phyloP scores from a whole-genome alignment of 768 basidiomycete species.

The Mrakia blollopis region DNA sequence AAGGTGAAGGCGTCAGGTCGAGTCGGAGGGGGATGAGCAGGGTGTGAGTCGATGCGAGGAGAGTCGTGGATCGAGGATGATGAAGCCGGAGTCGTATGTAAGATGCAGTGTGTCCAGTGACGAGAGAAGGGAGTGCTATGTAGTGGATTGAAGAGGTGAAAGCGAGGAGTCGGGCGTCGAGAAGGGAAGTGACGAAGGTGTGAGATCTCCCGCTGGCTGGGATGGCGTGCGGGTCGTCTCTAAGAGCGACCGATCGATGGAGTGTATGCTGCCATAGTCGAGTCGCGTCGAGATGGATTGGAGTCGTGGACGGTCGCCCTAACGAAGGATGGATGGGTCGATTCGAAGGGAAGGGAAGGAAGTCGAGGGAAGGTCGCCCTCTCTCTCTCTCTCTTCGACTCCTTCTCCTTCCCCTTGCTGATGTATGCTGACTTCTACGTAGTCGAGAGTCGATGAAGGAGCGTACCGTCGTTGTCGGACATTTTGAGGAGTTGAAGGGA shows the following conservation, averaged over 20 bases:
- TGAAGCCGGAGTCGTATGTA: background rate
- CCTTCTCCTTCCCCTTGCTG: background rate
- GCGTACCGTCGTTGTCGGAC: conserved; percentile 32
- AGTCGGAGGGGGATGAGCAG: background rate
- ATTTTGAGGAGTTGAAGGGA: background rate
- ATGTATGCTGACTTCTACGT: background rate
- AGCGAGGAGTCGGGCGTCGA: too few relatives aligned
- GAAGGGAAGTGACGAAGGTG: background rate
- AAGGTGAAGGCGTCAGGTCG: background rate
- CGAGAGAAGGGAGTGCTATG: background rate
- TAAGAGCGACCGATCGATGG: background rate
- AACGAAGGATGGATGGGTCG: background rate
- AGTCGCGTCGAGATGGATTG: background rate
- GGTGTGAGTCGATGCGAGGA: background rate
- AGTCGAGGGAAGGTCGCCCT: background rate
- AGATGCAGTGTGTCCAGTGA: background rate
- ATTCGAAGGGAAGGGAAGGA: background rate
- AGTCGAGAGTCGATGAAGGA: background rate
- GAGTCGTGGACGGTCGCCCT: background rate
- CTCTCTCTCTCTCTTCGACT: too few relatives aligned
- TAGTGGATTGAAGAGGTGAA: too few relatives aligned
- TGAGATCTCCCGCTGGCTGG: background rate
- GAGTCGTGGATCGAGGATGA: background rate
- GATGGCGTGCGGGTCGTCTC: background rate
- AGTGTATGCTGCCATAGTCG: background rate